Conservation (phyloP, 2,329 filamentous ascomycete species). For the Plectosphaerella cucumerina region DNA sequence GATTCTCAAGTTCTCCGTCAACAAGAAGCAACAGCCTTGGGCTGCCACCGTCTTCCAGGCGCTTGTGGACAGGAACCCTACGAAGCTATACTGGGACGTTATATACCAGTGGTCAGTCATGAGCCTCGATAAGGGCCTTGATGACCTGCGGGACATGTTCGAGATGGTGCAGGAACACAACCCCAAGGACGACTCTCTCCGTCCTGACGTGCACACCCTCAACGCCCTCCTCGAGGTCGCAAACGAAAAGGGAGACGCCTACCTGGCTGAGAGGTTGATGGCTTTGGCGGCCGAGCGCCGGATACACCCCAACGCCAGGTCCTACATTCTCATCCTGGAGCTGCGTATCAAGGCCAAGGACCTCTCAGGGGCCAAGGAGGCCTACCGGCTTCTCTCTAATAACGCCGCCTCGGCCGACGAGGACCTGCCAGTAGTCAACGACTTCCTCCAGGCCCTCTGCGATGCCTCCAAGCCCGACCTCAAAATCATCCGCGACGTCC, state of each 20-base stretch:
- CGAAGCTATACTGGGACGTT: conserved; percentile 63
- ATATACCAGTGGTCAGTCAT: conserved; percentile 73
- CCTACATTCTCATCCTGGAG: conserved; percentile 70
- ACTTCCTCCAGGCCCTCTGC: conserved; percentile 67
- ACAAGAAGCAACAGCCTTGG: conserved; percentile 58
- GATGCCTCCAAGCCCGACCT: conserved; percentile 57
- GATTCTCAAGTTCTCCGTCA: conserved; percentile 57
- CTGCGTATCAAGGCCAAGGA: conserved; percentile 72
- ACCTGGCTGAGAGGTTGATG: conserved; percentile 70
- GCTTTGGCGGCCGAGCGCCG: conserved; percentile 60
- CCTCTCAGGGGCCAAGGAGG: conserved; percentile 61
- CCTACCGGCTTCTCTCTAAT: conserved; percentile 59
- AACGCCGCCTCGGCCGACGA: conserved; percentile 46
- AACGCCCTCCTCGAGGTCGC: conserved; percentile 73
- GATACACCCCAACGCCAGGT: conserved; percentile 64
- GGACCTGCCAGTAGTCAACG: conserved; percentile 63
- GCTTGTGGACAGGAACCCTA: conserved; percentile 40
- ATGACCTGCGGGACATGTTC: conserved; percentile 72
- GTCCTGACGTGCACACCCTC: conserved; percentile 67
- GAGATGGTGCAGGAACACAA: conserved; percentile 55
- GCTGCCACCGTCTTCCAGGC: conserved; percentile 54
- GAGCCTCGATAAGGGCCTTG: conserved; percentile 62
- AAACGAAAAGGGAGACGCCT: conserved; percentile 63
- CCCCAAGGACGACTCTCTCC: conserved; percentile 36
- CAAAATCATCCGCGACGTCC: conserved; percentile 66